Base-by-base conservation (phyloP, 805 yeast species). In the Yamadazyma paraphyllophila region DNA sequence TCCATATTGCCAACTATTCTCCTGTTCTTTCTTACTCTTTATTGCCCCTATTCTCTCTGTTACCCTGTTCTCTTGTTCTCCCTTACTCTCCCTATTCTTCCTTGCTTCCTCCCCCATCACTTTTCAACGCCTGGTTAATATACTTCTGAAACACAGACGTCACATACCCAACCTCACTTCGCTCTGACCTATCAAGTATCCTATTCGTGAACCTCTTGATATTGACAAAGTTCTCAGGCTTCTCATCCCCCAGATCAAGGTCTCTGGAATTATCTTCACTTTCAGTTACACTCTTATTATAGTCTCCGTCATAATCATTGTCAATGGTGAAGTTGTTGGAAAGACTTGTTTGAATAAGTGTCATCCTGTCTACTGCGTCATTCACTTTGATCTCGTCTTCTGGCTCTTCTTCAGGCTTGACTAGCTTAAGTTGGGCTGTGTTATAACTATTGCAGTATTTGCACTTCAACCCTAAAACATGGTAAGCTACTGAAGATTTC, bases 391-490 rank as follows among this genome's bases (percentile, higher is more conserved):
- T 34, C 25, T 60, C 63, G 20, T 58, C 65, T 13, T 66, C 69
- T 5, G 61, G 73, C 25, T 51, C 53, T 25, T 49, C 81, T 50
- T 78, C 87, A 0, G 85, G 88, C 64, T 88, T 88, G 45, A 86
- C 71, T 44, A 88, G 61, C 57, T 78, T 79, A 46, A 81, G 53
- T 60, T 88, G 92, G 47, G 80, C 81, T 2, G 97, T 91, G 63
- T 91, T 91, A 63, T 90, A 91, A 60, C 96, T 85, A 47, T 78
- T 76, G 65, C 97, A 91, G 60, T 84, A 89, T 53, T 83, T 85
- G 63, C 98, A 91, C 61, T 85, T 86, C 50, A 89, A 72, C 1
- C 98, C 98, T 55, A 91, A 65, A 41, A 90, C 82, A 64, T 91
- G 97, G 64, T 85, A 91, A 10, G 77, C 67, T 14, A 84, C 83